These are phyloP conservation scores for Metschnikowia borealis DNA, from an alignment of 805 yeast species.

Conservation along the genomic window DNA sequence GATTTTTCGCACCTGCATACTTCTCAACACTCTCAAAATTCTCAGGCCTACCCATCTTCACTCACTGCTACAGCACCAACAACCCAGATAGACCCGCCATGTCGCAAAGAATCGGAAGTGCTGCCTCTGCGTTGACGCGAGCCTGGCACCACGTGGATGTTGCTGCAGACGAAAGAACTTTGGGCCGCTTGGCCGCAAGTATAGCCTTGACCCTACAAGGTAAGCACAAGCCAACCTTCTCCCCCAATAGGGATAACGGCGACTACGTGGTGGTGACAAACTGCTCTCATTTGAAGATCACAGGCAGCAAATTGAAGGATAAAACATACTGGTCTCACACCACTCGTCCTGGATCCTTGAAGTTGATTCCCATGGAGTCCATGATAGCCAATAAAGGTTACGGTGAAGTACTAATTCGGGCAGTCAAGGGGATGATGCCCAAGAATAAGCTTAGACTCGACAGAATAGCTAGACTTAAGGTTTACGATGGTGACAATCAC, in stretches of 20 bases:
- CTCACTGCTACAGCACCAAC: neutral
- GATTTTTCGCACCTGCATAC: neutral
- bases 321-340: constrained; percentile 89
- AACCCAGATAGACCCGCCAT: constrained; percentile 18
- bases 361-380: constrained; percentile 75
- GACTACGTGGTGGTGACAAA: constrained; percentile 97
- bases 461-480: constrained; percentile 79
- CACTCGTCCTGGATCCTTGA: constrained; percentile 84
- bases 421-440: constrained; percentile 96
- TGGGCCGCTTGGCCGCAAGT: constrained; percentile 88
- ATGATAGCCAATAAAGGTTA: constrained; percentile 76
- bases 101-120: constrained; percentile 49
- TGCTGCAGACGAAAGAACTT: constrained; percentile 74
- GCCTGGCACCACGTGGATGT: constrained; percentile 96
- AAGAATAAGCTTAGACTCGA: constrained; percentile 77
- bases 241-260: constrained; percentile 75
- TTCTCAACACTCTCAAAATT: constrained; percentile 1
- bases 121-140: constrained; percentile 75
- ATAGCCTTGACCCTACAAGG: constrained; percentile 90
- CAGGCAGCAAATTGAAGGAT: constrained; percentile 79
- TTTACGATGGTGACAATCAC: constrained; percentile 82
- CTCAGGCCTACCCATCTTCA: constrained; percentile 1
- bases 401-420: constrained; percentile 78
- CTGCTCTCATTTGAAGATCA: constrained; percentile 72
- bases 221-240: constrained; percentile 92